These are phyloP conservation scores for Coemansia furcata DNA, from an alignment of 192 early-diverging fungal species.

Conservation along the genomic window DNA sequence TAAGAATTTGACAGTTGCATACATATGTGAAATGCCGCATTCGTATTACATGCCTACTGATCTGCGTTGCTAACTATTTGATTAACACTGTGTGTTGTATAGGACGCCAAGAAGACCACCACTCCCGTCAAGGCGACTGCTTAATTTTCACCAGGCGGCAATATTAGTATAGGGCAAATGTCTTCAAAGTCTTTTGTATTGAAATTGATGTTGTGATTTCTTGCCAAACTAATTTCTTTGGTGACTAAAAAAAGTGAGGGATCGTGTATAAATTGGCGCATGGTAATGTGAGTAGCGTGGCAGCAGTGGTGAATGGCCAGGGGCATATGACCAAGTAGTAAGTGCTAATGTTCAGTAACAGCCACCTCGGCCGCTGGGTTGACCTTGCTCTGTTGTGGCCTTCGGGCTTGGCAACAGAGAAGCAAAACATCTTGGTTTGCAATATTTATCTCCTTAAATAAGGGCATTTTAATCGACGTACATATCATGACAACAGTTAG, in stretches of 20 bases:
- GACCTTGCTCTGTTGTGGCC: neutral
- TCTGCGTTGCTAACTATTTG: neutral
- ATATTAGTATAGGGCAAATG: constrained; percentile 7
- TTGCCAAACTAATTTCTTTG: neutral
- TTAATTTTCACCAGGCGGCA: constrained; percentile 8
- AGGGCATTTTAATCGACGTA: neutral
- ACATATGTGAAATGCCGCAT: neutral
- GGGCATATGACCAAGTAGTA: constrained; percentile 3
- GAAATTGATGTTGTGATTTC: constrained; percentile 2
- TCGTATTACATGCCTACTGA: no score
- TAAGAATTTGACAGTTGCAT: constrained; percentile 12
- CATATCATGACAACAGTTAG: constrained; percentile 1
- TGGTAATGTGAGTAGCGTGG: neutral
- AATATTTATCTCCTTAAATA: neutral
- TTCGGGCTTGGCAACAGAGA: neutral
- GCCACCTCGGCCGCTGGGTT: neutral
- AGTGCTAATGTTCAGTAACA: neutral
- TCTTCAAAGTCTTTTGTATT: neutral
- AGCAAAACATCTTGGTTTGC: neutral
- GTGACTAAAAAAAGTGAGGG: neutral
- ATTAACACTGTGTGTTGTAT: constrained; percentile 8
- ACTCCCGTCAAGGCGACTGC: constrained; percentile 32
- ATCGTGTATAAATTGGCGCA: neutral
- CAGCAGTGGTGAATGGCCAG: neutral
- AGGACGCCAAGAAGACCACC: constrained; percentile 64